Evolutionary conservation across 2,329 filamentous ascomycete genomes (phyloP), one percentile per base, ranked within the genome.

Genomic region (Neonectria faginata): DNA sequence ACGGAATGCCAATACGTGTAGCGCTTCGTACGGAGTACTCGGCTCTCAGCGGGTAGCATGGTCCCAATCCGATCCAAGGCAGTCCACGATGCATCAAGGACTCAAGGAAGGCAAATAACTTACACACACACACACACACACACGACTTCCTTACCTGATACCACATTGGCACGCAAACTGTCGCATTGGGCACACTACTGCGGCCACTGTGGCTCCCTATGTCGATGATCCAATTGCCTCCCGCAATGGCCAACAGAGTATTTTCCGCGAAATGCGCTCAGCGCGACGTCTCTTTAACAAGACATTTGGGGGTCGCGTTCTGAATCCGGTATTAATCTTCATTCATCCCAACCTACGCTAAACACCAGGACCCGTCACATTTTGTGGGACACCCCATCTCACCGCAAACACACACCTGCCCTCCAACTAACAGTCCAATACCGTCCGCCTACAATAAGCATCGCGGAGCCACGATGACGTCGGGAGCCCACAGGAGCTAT

Each of bases 251-350:
- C 45, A n/a, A 16, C 31, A 8, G 33, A 47, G 25, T 25, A 9
- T 18, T 20, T 29, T 55, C 16, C 36, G 55, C 55, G 33, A 47
- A 33, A 45, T 45, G 29, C 56, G 44, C 16, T 36, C 41, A 48
- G 31, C 41, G 14, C 20, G 10, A 31, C 20, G 3, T 20, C 41
- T 57, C 22, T 50, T 31, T 18, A 29, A 50, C 54, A 64, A 51
- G 39, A 20, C 11, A 42, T 64, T 60, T 51, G 52, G 25, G 70
- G 61, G 47, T 61, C 54, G 57, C 62, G 54, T 60, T 61, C 64
- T 61, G 39, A 50, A 69, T 67, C 45, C 67, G 64, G 70, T 50
- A 54, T 63, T 70, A 67, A 71, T 73, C 68, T 70, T 73, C 71
- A 61, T 60, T 63, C 62, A 57, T 62, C 47, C 67, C 63, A 57